Evolutionary conservation across 1,284 basidiomycete species (phyloP), one percentile per base, ranked within the genome.

Genomic region (Ganoderma sinense): DNA sequence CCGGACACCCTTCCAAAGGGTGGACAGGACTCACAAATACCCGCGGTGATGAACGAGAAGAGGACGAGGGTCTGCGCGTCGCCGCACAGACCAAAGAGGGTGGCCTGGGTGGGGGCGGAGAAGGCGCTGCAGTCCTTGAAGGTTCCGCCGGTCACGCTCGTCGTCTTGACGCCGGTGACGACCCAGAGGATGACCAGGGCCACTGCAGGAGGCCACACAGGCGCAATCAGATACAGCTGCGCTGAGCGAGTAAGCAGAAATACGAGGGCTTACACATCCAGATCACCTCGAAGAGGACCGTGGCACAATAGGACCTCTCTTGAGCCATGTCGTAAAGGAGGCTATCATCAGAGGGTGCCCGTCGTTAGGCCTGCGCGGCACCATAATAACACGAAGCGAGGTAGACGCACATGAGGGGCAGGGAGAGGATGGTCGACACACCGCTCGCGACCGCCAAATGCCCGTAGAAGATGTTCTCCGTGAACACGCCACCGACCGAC

Each of bases 291-390:
- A 55, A 62, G 23, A 66, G 23, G 23, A 69, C 64, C n/a, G 68
- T 69, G 2, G 61, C 64, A 14, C 40, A 62, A 23, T 69, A 69
- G 16, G 68, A 66, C 41, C 29, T 53, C 61, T 69, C 68, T 14
- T 63, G 53, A 11, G 60, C 64, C 68, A 69, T 69, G 61, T 69
- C 68, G 26, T 48, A 66, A 59, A 65, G 64, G 14, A 69, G 63
- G 39, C 68, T 69, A 33, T 40, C 20, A 41, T 40, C 26, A 18
- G 39, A 41, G 11, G 39, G 26, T n/a, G 58, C 20, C 20, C 26
- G 36, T 16, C 13, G 41, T 62, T 4, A 59, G 36, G 59, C 40
- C 36, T 61, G 39, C 33, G 56, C 56, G 13, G 56, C 33, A 56
- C 53, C 18, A 39, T 59, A 59, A 33, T 39, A 40, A 8, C 45